A percentile compares a stretch with the other conserved stretches of the same genome.
Evolutionary conservation across 148 eudicot species (phyloP).

Genomic region (Chenopodium berlandieri): DNA sequence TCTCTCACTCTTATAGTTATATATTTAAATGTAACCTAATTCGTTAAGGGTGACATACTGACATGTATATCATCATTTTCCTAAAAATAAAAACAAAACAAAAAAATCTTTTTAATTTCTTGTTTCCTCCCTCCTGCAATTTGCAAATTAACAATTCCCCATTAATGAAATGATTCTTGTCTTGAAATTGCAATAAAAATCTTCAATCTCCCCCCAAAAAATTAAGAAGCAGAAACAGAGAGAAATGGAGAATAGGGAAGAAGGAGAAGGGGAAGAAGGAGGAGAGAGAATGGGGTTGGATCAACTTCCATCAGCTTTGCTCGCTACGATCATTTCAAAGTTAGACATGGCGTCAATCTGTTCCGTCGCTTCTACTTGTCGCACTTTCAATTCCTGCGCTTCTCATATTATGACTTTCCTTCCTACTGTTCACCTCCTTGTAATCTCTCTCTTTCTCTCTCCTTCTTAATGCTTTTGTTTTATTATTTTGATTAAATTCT

Average conservation of each 20-base stretch:
- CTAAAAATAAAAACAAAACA: too few species aligned
- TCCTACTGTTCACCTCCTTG: slow-evolving; percentile 75
- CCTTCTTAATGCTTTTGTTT: neutral
- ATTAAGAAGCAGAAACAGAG: neutral
- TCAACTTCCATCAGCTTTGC: slow-evolving; percentile 55
- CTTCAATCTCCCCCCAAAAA: neutral
- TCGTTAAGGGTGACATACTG: too few species aligned
- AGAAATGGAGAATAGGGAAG: slow-evolving; percentile 7
- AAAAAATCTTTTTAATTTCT: too few species aligned
- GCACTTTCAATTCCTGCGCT: slow-evolving; percentile 59
- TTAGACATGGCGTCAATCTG: slow-evolving; percentile 79
- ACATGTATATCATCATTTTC: too few species aligned
- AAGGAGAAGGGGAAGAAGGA: slow-evolving; percentile 10
- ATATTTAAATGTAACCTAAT: too few species aligned
- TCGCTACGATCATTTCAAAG: slow-evolving; percentile 71
- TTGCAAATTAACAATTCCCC: neutral
- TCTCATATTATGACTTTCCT: slow-evolving; percentile 62
- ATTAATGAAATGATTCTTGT: neutral
- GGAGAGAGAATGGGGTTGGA: slow-evolving; percentile 39
- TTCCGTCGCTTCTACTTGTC: slow-evolving; percentile 74
- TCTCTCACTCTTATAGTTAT: too few species aligned
- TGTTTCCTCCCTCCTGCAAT: neutral
- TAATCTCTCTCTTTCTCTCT: slow-evolving; percentile 29
- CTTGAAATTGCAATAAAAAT: neutral
- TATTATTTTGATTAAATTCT: neutral